Evolutionary conservation across 2,329 filamentous ascomycete species (phyloP), one percentile per base, ranked within the genome.

Genomic region (Aspergillus udagawae): DNA sequence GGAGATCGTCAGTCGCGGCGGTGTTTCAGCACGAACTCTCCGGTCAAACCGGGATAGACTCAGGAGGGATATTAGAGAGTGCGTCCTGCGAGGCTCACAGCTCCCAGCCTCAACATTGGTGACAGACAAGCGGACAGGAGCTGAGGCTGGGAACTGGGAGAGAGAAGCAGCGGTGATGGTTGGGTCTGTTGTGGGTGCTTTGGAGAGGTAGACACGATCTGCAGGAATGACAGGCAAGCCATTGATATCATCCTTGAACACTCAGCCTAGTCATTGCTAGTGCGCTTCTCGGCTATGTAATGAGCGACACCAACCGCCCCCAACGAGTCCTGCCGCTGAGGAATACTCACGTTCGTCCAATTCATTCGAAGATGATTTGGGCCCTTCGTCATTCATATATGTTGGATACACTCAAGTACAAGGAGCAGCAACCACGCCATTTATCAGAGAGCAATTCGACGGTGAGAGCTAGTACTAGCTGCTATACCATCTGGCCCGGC

Each of bases 131-230:
- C 58, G 66, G 63, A 58, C 78, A 71, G 74, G 80, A 45, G 69
- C 76, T n/a, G 76, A 76, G 12, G 77, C 77, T 61, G 76, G 77
- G 6, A 83, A 79, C 55, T 97, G 91, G 91, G 93, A 97, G 67
- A 83, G 93, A 42, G 94, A 97, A 76, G 88, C 92, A 50, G 92
- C 92, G 1, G 92, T 97, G 50, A 97, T 97, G 93, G 89, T 96
- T 45, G 88, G 90, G 53, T 90, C 90, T 66, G 86, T 97, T 5
- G 81, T 92, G 51, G 82, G 83, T n/a, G 72, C 75, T n/a, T 62
- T 84, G 49, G 73, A 63, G 20, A 35, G 57, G 51, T 63, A 58
- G 48, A 25, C 21, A 41, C 6, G 35, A 42, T 21, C 20, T 14
- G 23, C 17, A 49, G 23, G n/a, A 20, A 49, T 35, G 29, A 41